phyloP scores from a whole-genome alignment of 306 rosid species.

The Betula pendula region DNA sequence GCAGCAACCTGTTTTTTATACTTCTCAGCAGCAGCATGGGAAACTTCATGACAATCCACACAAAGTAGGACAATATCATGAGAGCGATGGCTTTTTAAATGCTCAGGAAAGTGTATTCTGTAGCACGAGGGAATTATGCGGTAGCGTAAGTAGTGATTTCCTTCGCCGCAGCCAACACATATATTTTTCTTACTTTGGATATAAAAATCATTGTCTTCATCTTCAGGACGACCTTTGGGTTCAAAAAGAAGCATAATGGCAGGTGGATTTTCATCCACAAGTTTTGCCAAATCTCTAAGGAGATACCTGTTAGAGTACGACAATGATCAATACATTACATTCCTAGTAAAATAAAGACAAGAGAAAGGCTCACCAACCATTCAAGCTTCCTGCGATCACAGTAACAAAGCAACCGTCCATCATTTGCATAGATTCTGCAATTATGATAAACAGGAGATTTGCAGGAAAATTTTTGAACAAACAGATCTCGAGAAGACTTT shows the following conservation, averaged over 20 bases:
- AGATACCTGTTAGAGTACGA: constrained; percentile 65
- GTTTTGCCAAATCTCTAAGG: constrained; percentile 72
- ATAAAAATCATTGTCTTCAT: constrained; percentile 90
- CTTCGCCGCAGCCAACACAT: constrained; percentile 98
- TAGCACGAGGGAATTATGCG: constrained; percentile 95
- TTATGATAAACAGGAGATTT: constrained; percentile 96
- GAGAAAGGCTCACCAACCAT: constrained; percentile 63
- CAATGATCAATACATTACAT: constrained; percentile 29
- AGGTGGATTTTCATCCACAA: constrained; percentile 77
- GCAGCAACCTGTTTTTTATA: constrained; percentile 71
- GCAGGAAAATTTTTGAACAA: constrained; percentile 90
- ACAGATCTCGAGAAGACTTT: constrained; percentile 81
- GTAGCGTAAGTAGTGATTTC: constrained; percentile 88
- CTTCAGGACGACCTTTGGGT: constrained; percentile 99
- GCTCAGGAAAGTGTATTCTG: constrained; percentile 95
- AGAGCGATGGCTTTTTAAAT: constrained; percentile 95
- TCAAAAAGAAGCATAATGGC: constrained; percentile 95
- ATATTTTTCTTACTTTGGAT: constrained; percentile 91
- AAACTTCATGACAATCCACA: constrained; percentile 97
- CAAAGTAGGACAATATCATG: constrained; percentile 95
- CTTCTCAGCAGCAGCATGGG: constrained; percentile 98
- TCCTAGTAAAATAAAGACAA: constrained; percentile 8
- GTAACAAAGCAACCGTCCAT: constrained; percentile 93
- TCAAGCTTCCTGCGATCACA: constrained; percentile 90
- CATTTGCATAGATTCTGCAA: constrained; percentile 91